Conservation (phyloP, 495 filamentous ascomycete species). For the Hypoxylon lienhwacheense region DNA sequence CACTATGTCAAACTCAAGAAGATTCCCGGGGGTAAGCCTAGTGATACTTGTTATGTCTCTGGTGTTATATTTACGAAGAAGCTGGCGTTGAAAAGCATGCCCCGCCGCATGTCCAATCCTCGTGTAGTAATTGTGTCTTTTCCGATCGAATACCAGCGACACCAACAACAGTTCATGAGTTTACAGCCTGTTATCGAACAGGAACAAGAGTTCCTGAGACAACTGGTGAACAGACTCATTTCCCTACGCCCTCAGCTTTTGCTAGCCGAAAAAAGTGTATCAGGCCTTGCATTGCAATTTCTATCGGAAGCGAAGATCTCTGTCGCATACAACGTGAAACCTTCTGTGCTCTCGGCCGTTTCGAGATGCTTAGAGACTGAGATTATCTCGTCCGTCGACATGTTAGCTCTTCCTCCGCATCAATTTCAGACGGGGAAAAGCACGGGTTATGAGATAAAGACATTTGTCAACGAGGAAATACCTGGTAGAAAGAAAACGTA, state of each 20-base stretch:
- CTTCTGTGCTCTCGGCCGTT: slow-evolving; percentile 91
- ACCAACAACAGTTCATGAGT: slow-evolving; percentile 98
- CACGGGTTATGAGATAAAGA: slow-evolving; percentile 90
- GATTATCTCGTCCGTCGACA: slow-evolving; percentile 94
- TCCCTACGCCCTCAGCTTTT: slow-evolving; percentile 81
- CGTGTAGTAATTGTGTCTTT: slow-evolving; percentile 93
- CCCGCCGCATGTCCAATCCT: slow-evolving; percentile 77
- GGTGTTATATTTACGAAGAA: slow-evolving; percentile 98
- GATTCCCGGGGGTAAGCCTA: slow-evolving; percentile 83
- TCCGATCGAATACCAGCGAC: slow-evolving; percentile 92
- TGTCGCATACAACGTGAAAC: slow-evolving; percentile 94
- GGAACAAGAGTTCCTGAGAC: slow-evolving; percentile 90
- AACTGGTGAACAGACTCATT: slow-evolving; percentile 89
- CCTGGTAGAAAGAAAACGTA: slow-evolving; percentile 85
- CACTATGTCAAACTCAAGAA: slow-evolving; percentile 98
- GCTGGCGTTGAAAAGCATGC: slow-evolving; percentile 93
- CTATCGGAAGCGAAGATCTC: slow-evolving; percentile 85
- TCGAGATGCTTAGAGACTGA: slow-evolving; percentile 86
- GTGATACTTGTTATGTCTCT: slow-evolving; percentile 91
- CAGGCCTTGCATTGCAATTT: slow-evolving; percentile 84
- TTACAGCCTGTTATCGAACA: slow-evolving; percentile 95
- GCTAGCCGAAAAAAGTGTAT: slow-evolving; percentile 86
- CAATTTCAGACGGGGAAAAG: slow-evolving; percentile 72
- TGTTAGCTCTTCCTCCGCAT: slow-evolving; percentile 71
- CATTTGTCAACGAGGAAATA: slow-evolving; percentile 76